A percentile compares a stretch with the other conserved stretches of the same genome.
These are phyloP conservation scores for Pseudoturritis turrita DNA, from an alignment of 345 rosid species.

Conservation along the genomic window DNA sequence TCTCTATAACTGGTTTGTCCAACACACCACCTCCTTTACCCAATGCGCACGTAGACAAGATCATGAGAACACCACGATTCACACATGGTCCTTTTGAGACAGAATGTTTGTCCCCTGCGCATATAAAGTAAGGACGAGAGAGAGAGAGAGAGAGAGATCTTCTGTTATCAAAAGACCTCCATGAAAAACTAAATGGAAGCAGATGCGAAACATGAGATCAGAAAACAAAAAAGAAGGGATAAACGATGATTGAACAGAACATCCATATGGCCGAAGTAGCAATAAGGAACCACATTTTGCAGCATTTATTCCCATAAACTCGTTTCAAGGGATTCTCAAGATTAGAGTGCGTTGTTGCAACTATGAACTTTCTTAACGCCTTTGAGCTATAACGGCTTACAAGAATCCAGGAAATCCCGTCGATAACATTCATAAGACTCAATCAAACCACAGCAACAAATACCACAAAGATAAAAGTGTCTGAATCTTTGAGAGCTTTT, in stretches of 20 bases:
- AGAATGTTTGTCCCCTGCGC: constrained; percentile 47
- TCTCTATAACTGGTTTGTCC: constrained; percentile 70
- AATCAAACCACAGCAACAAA: not conserved
- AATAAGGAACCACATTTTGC: no score
- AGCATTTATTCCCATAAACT: not conserved
- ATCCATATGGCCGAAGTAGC: no score
- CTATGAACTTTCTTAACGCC: not conserved
- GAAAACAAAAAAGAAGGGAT: no score
- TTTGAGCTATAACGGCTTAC: not conserved
- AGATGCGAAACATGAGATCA: not conserved
- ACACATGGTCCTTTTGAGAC: constrained; percentile 48
- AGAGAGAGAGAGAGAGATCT: not conserved
- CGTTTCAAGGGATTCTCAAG: not conserved
- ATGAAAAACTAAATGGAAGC: not conserved
- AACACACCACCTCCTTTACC: constrained; percentile 75
- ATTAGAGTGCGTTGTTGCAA: not conserved
- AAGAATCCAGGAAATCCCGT: not conserved
- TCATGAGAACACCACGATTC: constrained; percentile 50
- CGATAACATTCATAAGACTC: not conserved
- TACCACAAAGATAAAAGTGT: constrained; percentile 2
- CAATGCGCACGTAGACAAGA: constrained; percentile 39
- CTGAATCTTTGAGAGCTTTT: not conserved
- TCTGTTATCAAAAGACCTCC: not conserved
- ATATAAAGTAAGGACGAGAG: constrained; percentile 4
- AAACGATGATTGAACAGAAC: no score